A percentile compares a stretch with the other conserved stretches of the same genome.
Conservation (phyloP, 768 basidiomycete species). For the Suillus placidus region DNA sequence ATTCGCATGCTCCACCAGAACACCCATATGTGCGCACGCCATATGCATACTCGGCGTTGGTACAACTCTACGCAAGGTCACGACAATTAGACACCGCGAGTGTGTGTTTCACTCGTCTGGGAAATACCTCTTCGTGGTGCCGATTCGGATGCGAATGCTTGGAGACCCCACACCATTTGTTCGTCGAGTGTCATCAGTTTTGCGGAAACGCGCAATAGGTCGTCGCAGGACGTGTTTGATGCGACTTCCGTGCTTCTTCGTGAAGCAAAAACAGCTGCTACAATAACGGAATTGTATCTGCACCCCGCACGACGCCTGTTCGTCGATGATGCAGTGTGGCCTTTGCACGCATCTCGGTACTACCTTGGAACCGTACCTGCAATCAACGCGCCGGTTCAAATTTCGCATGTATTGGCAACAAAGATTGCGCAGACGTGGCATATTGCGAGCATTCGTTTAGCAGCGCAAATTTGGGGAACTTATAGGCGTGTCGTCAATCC, state of each 20-base stretch:
- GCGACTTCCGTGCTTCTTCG: not conserved
- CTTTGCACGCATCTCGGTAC: not conserved
- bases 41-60: conserved; percentile 23
- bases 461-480: no score
- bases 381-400: not conserved
- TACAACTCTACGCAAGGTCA: conserved; percentile 27
- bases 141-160: not conserved
- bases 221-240: not conserved
- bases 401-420: not conserved
- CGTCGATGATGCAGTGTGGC: not conserved
- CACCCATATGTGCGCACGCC: conserved; percentile 20
- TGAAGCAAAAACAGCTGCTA: not conserved
- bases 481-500: no score
- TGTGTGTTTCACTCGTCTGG: not conserved
- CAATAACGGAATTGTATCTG: not conserved
- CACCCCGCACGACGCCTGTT: no score
- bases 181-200: not conserved
- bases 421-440: not conserved
- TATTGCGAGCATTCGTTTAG: not conserved
- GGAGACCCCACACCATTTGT: not conserved
- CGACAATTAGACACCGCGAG: conserved; percentile 24
- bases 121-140: not conserved
- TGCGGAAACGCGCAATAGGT: not conserved
- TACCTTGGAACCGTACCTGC: not conserved
- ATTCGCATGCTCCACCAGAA: conserved; percentile 13